Evolutionary conservation across 345 rosid genomes (phyloP), one percentile per base, ranked within the genome.

Genomic region (Erodium maritimum): DNA sequence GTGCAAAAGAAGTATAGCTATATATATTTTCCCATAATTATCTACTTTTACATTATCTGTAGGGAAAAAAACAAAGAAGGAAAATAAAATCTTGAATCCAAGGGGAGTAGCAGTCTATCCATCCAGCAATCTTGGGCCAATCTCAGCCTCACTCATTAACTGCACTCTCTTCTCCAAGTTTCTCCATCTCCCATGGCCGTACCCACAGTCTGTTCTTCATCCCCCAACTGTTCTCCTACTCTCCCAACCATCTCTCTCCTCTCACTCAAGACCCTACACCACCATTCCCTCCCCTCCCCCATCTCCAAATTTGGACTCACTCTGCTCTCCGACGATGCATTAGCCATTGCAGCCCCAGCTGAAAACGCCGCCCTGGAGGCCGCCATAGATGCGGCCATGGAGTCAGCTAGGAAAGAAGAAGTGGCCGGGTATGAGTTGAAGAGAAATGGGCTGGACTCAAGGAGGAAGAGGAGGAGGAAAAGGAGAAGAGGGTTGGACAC

Each of bases 401-500:
- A 70, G 34, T 67, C 71, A 0, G 69, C 73, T n/a, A 64, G 64
- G 56, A 75, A 75, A 29, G 34, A 8, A 3, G 48, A 12, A 42
- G 48, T 7, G 6, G 72, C 79, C 63, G 58, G 52, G 67, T 56
- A 22, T 76, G 56, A 5, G 20, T 42, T 34, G 37, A 20, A 50
- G 52, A 11, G 52, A 16, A 6, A 52, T 56, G 58, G 37, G 23
- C 5, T 60, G 57, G 62, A 48, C 48, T 34, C 56, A 56, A 79
- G 74, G 61, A 75, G 84, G 63, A 77, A 66, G 65, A 65, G 67
- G 62, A 74, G 74, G 63, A 72, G 69, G 52, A 73, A 64, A 51
- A 70, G 77, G 25, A 69, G 74, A 66, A 66, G 68, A 75, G 72
- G 69, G 62, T 61, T 37, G 62, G 68, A 65, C n/a, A n/a, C n/a